Evolutionary conservation across 2,329 filamentous ascomycete species (phyloP), one percentile per base, ranked within the genome.

Genomic region (Pseudogymnoascus sp.): DNA sequence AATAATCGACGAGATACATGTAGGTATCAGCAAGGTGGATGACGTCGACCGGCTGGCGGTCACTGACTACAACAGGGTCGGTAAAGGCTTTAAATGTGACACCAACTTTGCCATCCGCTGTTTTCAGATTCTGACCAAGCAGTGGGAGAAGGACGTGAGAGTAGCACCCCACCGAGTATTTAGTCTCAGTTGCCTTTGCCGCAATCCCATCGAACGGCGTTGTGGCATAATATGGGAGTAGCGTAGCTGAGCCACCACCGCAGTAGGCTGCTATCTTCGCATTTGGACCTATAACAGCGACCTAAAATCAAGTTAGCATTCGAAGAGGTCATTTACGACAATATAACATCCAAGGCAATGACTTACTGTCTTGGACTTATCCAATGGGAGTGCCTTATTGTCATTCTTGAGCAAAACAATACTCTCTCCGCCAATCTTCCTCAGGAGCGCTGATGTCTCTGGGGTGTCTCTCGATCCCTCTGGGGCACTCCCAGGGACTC

Each of bases 381-480:
- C 51, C n/a, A 57, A 57, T 36, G 51, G 89, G 1, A 93, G 77
- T 0, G 87, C 72, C 12, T 77, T 77, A 39, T 81, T 80, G 11
- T 90, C 81, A 67, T 93, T 93, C 76, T 91, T 91, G 60, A 92
- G 76, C 11, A 93, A 78, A 1, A 91, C 88, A 7, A 90, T 85
- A 3, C 85, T 71, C 91, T 63, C 45, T 61, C 42, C 42, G 18
- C 47, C 34, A 37, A 68, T 59, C 66, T 54, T 12, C 65, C 66
- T 60, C 68, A 18, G 40, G 54, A 66, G 64, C 16, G 40, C 64
- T 51, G 45, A 18, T 12, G 62, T 63, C 54, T 63, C 62, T 31
- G 45, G 47, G 62, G 62, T 63, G 12, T 63, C 62, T 37, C 47
- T 40, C 6, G 62, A 39, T 34, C 47, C 59, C 23, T 63, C 62